Evolutionary conservation across 345 rosid species (phyloP).

Genomic region (Eucalyptus lansdowneana): DNA sequence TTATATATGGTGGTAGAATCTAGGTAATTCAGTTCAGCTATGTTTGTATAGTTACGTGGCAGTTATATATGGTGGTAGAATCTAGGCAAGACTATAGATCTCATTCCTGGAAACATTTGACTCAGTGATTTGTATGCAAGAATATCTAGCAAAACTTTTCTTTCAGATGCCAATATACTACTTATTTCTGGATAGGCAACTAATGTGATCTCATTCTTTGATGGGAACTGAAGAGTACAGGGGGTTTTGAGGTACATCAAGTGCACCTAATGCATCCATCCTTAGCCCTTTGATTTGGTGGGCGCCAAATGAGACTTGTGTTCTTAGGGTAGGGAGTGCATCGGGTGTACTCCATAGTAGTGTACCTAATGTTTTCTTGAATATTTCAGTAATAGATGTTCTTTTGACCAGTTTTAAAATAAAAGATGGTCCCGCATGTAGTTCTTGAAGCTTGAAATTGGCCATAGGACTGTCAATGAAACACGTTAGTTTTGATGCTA

Average conservation of each 20-base stretch:
- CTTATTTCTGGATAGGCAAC: not conserved
- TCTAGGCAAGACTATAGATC: not conserved
- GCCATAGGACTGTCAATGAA: not conserved
- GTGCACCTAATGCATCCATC: not conserved
- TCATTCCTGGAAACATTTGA: not conserved
- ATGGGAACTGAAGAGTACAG: not conserved
- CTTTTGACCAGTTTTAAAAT: not conserved
- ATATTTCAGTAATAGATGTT: not conserved
- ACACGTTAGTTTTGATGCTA: not conserved
- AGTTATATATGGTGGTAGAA: not conserved
- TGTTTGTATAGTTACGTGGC: not conserved
- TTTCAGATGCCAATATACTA: not conserved
- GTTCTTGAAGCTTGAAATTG: not conserved
- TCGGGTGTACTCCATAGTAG: not conserved
- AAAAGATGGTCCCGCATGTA: not conserved
- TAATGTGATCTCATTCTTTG: not conserved
- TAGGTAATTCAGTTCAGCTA: not conserved
- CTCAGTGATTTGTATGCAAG: not conserved
- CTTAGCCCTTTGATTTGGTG: not conserved
- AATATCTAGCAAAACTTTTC: not conserved
- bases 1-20: not conserved
- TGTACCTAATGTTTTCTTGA: not conserved
- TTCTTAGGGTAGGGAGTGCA: not conserved
- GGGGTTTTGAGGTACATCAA: not conserved
- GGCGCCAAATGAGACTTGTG: not conserved